Evolutionary conservation across 1,139 yeast species (phyloP).

Genomic region (Meyerozyma elateridarum): DNA sequence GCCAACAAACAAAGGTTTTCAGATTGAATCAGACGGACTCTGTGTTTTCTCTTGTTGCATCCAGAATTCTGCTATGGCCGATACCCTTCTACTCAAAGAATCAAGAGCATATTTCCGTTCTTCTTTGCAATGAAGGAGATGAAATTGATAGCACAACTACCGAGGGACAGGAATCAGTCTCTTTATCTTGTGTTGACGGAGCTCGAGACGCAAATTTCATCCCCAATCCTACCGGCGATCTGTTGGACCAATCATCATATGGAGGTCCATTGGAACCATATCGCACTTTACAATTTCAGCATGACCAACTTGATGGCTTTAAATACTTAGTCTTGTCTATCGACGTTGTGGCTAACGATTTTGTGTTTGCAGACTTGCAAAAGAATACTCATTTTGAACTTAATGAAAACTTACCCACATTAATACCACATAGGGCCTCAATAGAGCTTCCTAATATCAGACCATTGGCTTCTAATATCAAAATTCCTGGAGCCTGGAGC

Average conservation of each 20-base stretch:
- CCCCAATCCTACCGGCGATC: constrained; percentile 40
- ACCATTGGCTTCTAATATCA: constrained; percentile 45
- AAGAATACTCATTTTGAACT: constrained; percentile 19
- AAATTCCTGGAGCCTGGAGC: constrained; percentile 55
- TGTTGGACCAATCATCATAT: constrained; percentile 46
- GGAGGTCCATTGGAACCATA: constrained; percentile 46
- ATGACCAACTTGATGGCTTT: constrained; percentile 45
- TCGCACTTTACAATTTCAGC: constrained; percentile 30
- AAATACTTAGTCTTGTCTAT: too few relatives aligned
- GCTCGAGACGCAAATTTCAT: constrained; percentile 28
- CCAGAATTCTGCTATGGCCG: too few relatives aligned
- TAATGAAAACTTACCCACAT: constrained; percentile 28
- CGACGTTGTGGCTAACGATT: constrained; percentile 34
- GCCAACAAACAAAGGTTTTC: too few relatives aligned
- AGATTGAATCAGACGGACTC: too few relatives aligned
- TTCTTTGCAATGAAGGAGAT: too few relatives aligned
- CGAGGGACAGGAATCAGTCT: constrained; percentile 16
- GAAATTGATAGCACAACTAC: constrained; percentile 23
- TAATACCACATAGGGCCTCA: constrained; percentile 32
- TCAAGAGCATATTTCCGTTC: too few relatives aligned
- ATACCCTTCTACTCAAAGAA: too few relatives aligned
- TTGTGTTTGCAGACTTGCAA: constrained; percentile 34
- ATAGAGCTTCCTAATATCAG: constrained; percentile 39
- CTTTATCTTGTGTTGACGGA: constrained; percentile 42
- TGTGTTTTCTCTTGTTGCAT: too few relatives aligned